Base-by-base conservation (phyloP, 2,329 filamentous ascomycete species). In the Colletotrichum aenigma region DNA sequence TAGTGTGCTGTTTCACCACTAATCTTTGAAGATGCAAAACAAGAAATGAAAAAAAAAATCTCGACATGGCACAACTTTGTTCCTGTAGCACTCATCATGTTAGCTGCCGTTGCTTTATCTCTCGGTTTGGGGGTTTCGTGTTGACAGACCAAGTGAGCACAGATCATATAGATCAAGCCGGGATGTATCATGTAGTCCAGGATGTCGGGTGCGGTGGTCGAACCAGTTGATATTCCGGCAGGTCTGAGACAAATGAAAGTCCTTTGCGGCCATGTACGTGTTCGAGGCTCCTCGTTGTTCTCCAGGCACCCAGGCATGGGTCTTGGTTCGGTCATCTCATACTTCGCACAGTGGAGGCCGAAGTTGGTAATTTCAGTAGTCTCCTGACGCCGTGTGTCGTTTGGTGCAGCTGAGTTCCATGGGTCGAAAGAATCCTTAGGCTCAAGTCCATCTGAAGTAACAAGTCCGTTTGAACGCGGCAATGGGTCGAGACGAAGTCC, bases 51-150 rank as follows among this genome's bases (percentile, higher is more conserved):
- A 82, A 83, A 82, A 83, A 74, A 74, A 71, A 70, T 78, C 77
- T 83, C 81, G 85, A 82, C 83, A 81, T 85, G 84, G 84, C 80
- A 88, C 90, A 91, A 89, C 90, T 91, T 91, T 91, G 90, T 87
- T 85, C 86, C 89, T 91, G 81, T 79, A 76, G 24, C 56, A 55
- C 71, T 10, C 71, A 69, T 76, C 52, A 77, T 80, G 81, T 87
- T 85, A 87, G 85, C 83, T 72, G 71, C 74, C 70, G 71, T 66
- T 56, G 76, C 77, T 64, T 66, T 60, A 64, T 65, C 67, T 34
- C 24, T 18, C 56, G 65, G 66, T 72, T 72, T 61, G 64, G 77
- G 78, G 80, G 77, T 76, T 70, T 62, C 64, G 61, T 66, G 74
- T 79, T 80, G 81, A 87, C 86, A 86, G 78, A 87, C 86, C 84